Evolutionary conservation across 352 stramenopile genomes (phyloP), one percentile per base, ranked within the genome.

Genomic region (Bremia lactucae): DNA sequence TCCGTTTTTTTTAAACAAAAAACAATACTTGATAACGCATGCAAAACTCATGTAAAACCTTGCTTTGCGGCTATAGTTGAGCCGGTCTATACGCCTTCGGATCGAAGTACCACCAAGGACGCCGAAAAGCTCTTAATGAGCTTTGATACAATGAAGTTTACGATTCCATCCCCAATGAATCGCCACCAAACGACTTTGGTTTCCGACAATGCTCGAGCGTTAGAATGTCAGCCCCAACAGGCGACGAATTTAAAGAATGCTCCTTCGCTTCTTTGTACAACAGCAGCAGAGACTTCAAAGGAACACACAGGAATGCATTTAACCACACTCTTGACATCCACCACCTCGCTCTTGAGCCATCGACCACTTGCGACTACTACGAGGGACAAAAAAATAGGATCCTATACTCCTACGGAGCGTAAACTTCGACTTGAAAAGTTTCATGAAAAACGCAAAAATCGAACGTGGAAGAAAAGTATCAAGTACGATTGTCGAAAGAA

Each of bases 401-500:
- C 93, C 22, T 98, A 98, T 62, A 94, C 90, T 18, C 87, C 91
- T 5, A 79, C 94, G 25, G 90, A 95, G 54, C 75, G 95, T 16
- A 93, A 88, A 38, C 59, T 90, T 22, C 85, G 92, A 11, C 94
- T 98, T 59, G 88, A 94, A 36, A 96, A 96, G 52, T 98, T 98
- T 58, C 95, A 98, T 62, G 84, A 95, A 46, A 98, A 98, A 68
- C 76, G 94, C 43, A 96, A 95, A 60, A 96, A 91, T 52, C 85
- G 95, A 42, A 97, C 97, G 55, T 98, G 93, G 93, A 91, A 96
- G 59, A 98, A 98, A 61, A 94, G 93, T 53, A 98, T 98, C 72
- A 98, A 98, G 70, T 98, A 98, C 65, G 94, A 98, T 65, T 98
- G 95, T 63, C 73, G 95, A 31, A 98, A 98, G 66, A 98, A 98